Base-by-base conservation (phyloP, 345 rosid genomes). In the Raphanus raphanistrum region DNA sequence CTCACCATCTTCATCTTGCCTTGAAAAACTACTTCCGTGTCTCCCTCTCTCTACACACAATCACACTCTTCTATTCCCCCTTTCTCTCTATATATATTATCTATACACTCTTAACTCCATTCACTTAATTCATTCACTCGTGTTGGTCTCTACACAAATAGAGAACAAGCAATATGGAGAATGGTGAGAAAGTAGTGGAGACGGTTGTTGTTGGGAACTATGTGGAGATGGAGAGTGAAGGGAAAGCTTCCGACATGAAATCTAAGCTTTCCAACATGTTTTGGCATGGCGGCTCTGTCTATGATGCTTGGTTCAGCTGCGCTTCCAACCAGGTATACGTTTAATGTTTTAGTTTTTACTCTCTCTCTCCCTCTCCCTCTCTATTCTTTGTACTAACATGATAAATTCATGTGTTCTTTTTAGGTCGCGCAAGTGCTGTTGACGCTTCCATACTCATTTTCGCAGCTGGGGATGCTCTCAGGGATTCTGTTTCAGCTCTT, bases 351-450 rank as follows among this genome's bases (percentile, higher is more conserved):
- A 29, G 21, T 33, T 62, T 8, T 9, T 59, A 31, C 27, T 75
- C 33, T 35, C 41, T 38, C 8, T 27, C 13, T 67, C 11, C 48
- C 27, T 68, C 27, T 35, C 31, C 48, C 13, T 41, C 1, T 12
- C 17, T 50, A 50, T 50, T 15, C 8, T 41, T 4, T 62, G 26
- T 29, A 31, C 25, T 25, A 25, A 66, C 33, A 41, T 25, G 61
- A 4, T 73, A 50, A 21, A 13, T 66, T 60, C 36, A 29, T 57
- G 11, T 43, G 11, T 38, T 57, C 35, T 67, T 29, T 90, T 29
- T 90, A 94, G 98, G 99, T 95, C 83, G 99, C 99, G n/a, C 99
- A 95, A 83, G 99, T 95, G 48, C 83, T 95, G 86, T 91, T 95
- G 66, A 95, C 99, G 45, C 76, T 95, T 50, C 99, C 99, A 9